Base-by-base conservation (phyloP, 306 rosid species). In the Hippophae gyantsensis region DNA sequence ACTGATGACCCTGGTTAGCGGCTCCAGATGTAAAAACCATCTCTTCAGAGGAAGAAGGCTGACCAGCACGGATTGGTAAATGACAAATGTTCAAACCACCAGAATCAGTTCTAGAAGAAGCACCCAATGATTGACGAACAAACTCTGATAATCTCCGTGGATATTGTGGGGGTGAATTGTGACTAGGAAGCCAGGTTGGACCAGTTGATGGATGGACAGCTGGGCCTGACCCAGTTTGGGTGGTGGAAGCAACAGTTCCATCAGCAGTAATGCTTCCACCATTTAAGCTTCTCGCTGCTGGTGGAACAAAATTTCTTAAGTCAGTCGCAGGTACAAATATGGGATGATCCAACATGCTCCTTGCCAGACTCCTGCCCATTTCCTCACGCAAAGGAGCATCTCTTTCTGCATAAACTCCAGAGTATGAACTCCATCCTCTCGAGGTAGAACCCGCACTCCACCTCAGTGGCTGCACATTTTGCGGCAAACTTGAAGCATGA, bases 121-220 rank as follows among this genome's bases (percentile, higher is more conserved):
- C 67, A 79, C 80, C 72, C 76, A 88, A 71, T 50, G 95, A 76
- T 53, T 94, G 78, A 27, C 87, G 89, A 60, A 84, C 86, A 80
- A 74, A 82, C 45, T 88, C 99, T 10, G 95, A 69, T 44, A 89
- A 64, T 65, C 95, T 86, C 64, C 94, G 75, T 1, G 97, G 94
- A 77, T 80, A 76, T 64, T 80, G 95, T 44, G 79, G 87, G 46
- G 85, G 80, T 51, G 70, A 46, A 77, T 64, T 77, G 66, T 87
- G 85, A 62, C 69, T 95, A 68, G 95, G 82, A 72, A 66, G 77
- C 95, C 95, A 82, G 0, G 76, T 42, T 2, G 84, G 74, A 65
- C 72, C 82, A 73, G 90, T 64, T 46, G 89, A 23, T 23, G 81
- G 83, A 82, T 80, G 86, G 63, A 60, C 53, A 41, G 73, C 69